phyloP scores from a whole-genome alignment of 2,329 filamentous ascomycete genomes.

The Blumeriella jaapii region DNA sequence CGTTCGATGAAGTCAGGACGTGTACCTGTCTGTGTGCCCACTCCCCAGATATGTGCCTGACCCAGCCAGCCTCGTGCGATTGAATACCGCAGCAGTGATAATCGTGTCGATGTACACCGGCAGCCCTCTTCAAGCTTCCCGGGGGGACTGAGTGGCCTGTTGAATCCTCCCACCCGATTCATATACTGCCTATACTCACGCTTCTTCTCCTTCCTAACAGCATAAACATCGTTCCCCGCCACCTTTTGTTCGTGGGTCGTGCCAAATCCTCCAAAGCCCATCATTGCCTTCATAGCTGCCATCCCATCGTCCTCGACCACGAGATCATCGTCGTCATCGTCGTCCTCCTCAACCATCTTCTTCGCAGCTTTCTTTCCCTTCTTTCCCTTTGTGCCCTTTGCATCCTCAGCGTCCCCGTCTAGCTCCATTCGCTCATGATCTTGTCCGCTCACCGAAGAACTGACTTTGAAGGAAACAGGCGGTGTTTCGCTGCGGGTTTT shows the following conservation, averaged over 20 bases:
- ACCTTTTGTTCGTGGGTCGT: slow-evolving; percentile 85
- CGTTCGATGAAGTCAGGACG: no score
- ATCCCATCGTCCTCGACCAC: slow-evolving; percentile 53
- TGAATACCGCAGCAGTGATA: no score
- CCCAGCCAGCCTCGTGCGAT: no score
- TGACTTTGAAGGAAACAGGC: slow-evolving; percentile 26
- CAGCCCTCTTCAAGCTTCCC: no score
- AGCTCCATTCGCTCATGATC: slow-evolving; percentile 26
- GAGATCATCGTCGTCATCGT: slow-evolving; percentile 40
- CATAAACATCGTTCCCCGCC: slow-evolving; percentile 73
- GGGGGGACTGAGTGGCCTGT: slow-evolving; percentile 57
- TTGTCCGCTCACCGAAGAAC: slow-evolving; percentile 11
- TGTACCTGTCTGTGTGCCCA: no score
- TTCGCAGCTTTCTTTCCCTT: slow-evolving; percentile 12
- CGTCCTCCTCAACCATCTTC: slow-evolving; percentile 35
- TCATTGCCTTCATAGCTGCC: slow-evolving; percentile 67
- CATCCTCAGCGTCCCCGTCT: slow-evolving; percentile 16
- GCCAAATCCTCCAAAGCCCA: slow-evolving; percentile 83
- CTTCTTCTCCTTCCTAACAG: slow-evolving; percentile 84
- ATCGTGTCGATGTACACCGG: no score
- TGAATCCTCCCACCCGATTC: slow-evolving; percentile 75
- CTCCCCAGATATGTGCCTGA: no score
- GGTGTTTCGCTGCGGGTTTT: slow-evolving; percentile 20
- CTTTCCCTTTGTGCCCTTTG: slow-evolving; percentile 24
- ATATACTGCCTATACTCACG: slow-evolving; percentile 96